Conservation (phyloP, 2,329 filamentous ascomycete species). For the Penicillium concentricum region DNA sequence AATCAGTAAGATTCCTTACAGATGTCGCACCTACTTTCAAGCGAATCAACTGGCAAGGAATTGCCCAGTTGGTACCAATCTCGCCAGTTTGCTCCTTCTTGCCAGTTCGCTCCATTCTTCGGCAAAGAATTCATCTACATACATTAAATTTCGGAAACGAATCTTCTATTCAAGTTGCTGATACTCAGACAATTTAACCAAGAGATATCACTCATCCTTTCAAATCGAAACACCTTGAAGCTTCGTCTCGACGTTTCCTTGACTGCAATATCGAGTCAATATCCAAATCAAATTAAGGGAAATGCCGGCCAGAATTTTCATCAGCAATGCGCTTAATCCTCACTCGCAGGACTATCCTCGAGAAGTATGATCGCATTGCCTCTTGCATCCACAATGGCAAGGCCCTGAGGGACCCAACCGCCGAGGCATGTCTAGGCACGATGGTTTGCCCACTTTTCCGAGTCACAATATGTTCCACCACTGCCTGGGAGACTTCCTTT, state of each 20-base stretch:
- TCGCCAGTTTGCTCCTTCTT: not conserved
- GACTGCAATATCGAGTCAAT: not conserved
- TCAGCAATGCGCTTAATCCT: not conserved
- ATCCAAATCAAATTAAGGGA: not conserved
- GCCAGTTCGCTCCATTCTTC: too few species aligned
- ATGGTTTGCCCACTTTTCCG: conserved; percentile 47
- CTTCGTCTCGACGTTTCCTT: not conserved
- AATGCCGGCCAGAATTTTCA: not conserved
- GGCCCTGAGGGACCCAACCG: not conserved
- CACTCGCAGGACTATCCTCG: conserved; percentile 1
- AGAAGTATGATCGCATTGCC: conserved; percentile 1
- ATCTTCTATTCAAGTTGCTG: not conserved
- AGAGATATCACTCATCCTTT: too few species aligned
- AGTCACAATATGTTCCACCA: conserved; percentile 47
- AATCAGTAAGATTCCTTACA: too few species aligned
- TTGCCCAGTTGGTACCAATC: too few species aligned
- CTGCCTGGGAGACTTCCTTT: conserved; percentile 40
- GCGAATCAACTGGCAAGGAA: too few species aligned
- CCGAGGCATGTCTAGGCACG: conserved; percentile 32
- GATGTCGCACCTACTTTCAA: too few species aligned
- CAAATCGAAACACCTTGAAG: not conserved
- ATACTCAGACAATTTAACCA: not conserved
- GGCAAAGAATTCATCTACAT: too few species aligned
- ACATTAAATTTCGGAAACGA: not conserved
- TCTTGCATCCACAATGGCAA: conserved; percentile 10